These are phyloP conservation scores for Clonostachys sp. DNA, from an alignment of 2,329 filamentous ascomycete species.

Conservation along the genomic window DNA sequence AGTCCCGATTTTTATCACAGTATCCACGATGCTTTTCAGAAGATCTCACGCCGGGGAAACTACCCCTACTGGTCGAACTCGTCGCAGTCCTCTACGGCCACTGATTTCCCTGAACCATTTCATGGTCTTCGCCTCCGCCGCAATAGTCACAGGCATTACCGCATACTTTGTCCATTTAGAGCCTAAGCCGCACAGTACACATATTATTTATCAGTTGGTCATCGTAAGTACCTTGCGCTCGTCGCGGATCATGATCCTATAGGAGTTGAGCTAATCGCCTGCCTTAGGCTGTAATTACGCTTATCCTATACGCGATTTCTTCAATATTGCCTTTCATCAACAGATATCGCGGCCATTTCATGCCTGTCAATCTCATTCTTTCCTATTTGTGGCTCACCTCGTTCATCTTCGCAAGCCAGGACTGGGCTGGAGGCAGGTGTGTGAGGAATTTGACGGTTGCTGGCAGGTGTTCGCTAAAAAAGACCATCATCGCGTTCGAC, in stretches of 20 bases:
- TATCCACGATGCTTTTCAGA: too few species aligned
- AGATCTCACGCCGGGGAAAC: too few species aligned
- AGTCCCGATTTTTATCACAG: too few species aligned
- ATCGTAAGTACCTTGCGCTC: neutral
- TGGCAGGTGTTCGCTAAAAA: neutral
- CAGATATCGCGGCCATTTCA: neutral
- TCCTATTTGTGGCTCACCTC: neutral
- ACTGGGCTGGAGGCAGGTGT: neutral
- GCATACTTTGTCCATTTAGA: neutral
- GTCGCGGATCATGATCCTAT: too few species aligned
- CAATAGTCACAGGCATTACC: neutral
- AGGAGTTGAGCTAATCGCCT: neutral
- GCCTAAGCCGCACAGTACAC: neutral
- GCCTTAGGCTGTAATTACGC: neutral
- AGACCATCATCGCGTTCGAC: neutral
- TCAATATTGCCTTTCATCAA: neutral
- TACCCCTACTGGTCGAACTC: too few species aligned
- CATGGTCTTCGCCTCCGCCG: neutral
- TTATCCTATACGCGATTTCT: neutral
- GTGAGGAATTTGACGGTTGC: neutral
- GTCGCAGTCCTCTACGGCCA: too few species aligned
- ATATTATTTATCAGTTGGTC: neutral
- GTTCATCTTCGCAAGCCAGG: neutral
- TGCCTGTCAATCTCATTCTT: neutral
- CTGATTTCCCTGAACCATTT: neutral